phyloP scores from a whole-genome alignment of 2,329 filamentous ascomycete genomes.

The Sarocladiaceae sp. region DNA sequence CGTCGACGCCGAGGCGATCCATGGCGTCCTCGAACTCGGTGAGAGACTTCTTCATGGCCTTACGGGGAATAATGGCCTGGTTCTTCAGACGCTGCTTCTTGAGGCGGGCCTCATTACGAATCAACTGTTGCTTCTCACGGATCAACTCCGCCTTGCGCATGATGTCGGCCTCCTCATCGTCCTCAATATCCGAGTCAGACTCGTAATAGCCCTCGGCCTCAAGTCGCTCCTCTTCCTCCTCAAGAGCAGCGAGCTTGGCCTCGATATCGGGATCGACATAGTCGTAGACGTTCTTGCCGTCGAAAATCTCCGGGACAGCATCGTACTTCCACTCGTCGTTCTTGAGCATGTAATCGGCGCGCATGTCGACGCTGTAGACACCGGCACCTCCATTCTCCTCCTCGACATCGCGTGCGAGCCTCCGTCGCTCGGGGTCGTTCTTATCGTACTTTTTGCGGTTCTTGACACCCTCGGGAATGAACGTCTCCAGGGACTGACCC shows the following conservation, averaged over 20 bases:
- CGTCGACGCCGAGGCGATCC: conserved; percentile 79
- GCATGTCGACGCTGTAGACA: conserved; percentile 91
- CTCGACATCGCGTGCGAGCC: conserved; percentile 79
- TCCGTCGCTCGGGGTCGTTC: conserved; percentile 75
- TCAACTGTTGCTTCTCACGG: conserved; percentile 85
- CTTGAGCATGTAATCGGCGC: conserved; percentile 80
- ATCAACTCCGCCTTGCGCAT: conserved; percentile 91
- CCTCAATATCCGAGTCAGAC: conserved; percentile 73
- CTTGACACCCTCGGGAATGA: conserved; percentile 81
- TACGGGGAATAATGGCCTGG: conserved; percentile 84
- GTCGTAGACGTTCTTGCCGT: conserved; percentile 96
- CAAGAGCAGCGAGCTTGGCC: conserved; percentile 79
- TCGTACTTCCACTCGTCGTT: conserved; percentile 94
- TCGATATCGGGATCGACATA: conserved; percentile 97
- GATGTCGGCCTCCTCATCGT: conserved; percentile 82
- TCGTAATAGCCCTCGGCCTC: conserved; percentile 93
- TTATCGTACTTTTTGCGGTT: conserved; percentile 83
- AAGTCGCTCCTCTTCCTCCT: conserved; percentile 91
- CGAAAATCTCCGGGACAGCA: conserved; percentile 86
- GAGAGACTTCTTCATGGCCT: conserved; percentile 71
- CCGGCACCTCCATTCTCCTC: conserved; percentile 90
- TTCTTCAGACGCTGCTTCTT: conserved; percentile 91
- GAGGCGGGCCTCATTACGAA: conserved; percentile 91
- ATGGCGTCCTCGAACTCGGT: conserved; percentile 83
- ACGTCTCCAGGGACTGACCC: conserved; percentile 70